Evolutionary conservation across 192 early-diverging fungal species (phyloP).

Genomic region (Piromyces finnis): DNA sequence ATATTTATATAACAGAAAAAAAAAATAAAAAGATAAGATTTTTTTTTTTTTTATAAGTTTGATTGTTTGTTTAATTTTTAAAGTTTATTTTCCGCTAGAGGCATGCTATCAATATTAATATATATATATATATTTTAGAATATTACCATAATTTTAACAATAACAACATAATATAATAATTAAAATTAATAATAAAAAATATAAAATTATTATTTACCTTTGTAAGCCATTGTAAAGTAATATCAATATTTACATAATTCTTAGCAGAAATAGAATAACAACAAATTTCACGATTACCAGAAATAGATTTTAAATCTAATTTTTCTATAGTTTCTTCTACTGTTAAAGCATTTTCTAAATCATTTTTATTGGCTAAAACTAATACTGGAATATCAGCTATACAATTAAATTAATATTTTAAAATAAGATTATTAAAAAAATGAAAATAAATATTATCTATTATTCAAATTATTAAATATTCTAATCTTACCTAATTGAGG

Average conservation of each 20-base stretch:
- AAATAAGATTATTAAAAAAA: too few relatives aligned
- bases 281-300: conserved; percentile 72
- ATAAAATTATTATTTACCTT: conserved; percentile 14
- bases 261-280: conserved; percentile 98
- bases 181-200: too few relatives aligned
- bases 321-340: conserved; percentile 81
- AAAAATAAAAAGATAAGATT: too few relatives aligned
- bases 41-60: too few relatives aligned
- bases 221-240: conserved; percentile 91
- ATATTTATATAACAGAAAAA: too few relatives aligned
- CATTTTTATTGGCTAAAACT: conserved; percentile 97
- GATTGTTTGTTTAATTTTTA: too few relatives aligned
- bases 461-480: too few relatives aligned
- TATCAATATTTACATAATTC: conserved; percentile 93
- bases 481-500: conserved; percentile 44
- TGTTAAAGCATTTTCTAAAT: conserved; percentile 67
- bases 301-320: conserved; percentile 72
- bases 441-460: too few relatives aligned
- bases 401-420: too few relatives aligned
- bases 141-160: too few relatives aligned
- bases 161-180: too few relatives aligned
- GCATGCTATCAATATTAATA: neutral
- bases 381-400: conserved; percentile 79
- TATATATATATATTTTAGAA: too few relatives aligned
- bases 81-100: neutral